Evolutionary conservation across 2,329 filamentous ascomycete genomes (phyloP).

Genomic region (Alternaria dauci): DNA sequence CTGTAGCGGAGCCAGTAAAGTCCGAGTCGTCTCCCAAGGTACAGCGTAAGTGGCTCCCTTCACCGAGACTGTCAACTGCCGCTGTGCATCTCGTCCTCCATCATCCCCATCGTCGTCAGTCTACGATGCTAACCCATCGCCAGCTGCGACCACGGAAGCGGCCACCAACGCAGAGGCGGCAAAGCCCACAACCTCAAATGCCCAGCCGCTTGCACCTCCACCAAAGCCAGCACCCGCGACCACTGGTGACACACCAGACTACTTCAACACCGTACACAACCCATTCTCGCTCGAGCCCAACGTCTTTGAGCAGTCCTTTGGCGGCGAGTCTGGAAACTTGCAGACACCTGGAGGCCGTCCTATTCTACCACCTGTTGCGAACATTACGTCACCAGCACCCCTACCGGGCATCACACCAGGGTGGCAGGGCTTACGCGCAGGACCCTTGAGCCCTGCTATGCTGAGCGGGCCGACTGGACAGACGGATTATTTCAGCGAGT

Average conservation of each 20-base stretch:
- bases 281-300: conserved; percentile 84
- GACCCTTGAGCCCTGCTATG: conserved; percentile 96
- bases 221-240: conserved; percentile 56
- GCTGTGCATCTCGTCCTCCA: conserved; percentile 8
- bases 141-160: conserved; percentile 35
- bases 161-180: conserved; percentile 27
- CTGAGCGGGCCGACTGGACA: conserved; percentile 77
- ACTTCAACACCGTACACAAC: conserved; percentile 60
- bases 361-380: conserved; percentile 86
- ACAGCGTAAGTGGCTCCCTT: conserved; percentile 34
- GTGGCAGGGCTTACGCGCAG: conserved; percentile 90
- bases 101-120: not conserved
- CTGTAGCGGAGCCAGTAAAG: conserved; percentile 36
- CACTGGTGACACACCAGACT: conserved; percentile 57
- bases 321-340: conserved; percentile 53
- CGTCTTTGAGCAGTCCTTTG: conserved; percentile 96
- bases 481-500: conserved; percentile 88
- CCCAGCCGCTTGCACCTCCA: conserved; percentile 61
- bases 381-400: conserved; percentile 87
- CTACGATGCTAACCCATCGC: conserved; percentile 27
- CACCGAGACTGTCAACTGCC: conserved; percentile 9
- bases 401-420: conserved; percentile 77
- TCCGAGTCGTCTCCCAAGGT: conserved; percentile 32
- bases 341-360: conserved; percentile 79
- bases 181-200: conserved; percentile 52